A percentile compares a stretch with the other conserved stretches of the same genome.
Evolutionary conservation across 176 grass and related monocot species (phyloP).

Genomic region (Neostapfia colusana): DNA sequence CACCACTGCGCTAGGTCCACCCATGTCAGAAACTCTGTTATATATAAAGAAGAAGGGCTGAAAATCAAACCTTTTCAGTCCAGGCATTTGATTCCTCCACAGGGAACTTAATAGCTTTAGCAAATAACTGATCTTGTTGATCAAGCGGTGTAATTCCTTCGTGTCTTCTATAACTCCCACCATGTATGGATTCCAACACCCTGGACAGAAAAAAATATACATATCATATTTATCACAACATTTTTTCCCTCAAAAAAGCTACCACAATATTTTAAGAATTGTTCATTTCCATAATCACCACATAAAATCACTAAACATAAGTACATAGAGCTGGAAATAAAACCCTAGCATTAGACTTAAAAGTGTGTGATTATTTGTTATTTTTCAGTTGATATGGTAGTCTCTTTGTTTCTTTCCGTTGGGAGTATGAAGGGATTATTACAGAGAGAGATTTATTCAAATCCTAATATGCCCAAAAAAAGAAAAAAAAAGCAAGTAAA

Average conservation of each 20-base stretch:
- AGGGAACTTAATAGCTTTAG: constrained; percentile 87
- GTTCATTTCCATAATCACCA: constrained; percentile 5
- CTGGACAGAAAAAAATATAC: constrained; percentile 35
- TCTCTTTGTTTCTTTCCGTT: background rate
- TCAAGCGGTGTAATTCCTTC: constrained; percentile 85
- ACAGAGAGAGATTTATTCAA: background rate
- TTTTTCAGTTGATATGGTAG: background rate
- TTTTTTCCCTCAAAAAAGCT: background rate
- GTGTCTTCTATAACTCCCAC: constrained; percentile 46
- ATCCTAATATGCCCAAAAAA: background rate
- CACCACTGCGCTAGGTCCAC: too few relatives aligned
- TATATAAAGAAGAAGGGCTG: background rate
- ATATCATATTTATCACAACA: constrained; percentile 23
- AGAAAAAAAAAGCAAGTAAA: background rate
- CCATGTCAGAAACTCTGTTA: constrained; percentile 5
- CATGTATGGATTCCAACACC: constrained; percentile 73
- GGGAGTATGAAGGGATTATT: background rate
- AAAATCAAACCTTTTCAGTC: constrained; percentile 81
- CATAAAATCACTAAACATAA: background rate
- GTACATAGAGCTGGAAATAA: background rate
- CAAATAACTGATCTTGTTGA: constrained; percentile 81
- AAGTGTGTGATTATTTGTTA: background rate
- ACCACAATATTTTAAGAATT: constrained; percentile 4
- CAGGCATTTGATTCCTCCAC: constrained; percentile 76
- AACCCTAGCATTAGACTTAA: constrained; percentile 1